Evolutionary conservation across 2,329 filamentous ascomycete species (phyloP), one percentile per base, ranked within the genome.

Genomic region (Colletotrichum melonis): DNA sequence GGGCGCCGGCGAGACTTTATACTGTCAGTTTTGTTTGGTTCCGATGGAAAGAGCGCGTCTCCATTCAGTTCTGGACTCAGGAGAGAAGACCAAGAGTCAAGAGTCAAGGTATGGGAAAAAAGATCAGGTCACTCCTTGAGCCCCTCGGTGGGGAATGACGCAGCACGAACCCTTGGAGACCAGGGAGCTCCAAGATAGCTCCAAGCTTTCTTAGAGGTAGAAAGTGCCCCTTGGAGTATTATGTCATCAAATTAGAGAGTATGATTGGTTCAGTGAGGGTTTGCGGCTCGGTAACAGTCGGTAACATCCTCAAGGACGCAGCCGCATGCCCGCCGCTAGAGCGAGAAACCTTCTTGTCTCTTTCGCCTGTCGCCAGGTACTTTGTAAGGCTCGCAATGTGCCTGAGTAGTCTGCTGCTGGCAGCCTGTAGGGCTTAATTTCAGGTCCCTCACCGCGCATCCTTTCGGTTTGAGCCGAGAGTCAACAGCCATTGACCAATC

Each of bases 121-220:
- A 73, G 67, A 71, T 73, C 71, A 73, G 71, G 71, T 73, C 71
- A 73, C 70, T 30, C 62, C 32, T 55, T 59, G 67, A 66, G 71
- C 71, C 71, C 67, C 71, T 70, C 71, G 67, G 67, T 73, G 71
- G 71, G 56, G 71, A 73, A 73, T 73, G 71, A 73, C 71, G 71
- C 71, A 73, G 55, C 16, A 6, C 16, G 16, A 22, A 26, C 19
- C 46, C 28, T 38, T 32, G 22, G n/a, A 63, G 60, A 16, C 67
- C 69, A 35, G 62, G 59, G 49, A 69, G 70, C 67, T 63, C 24
- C 55, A 32, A 22, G 57, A 62, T 59, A 60, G 55, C 49, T 70
- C 35, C 22, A 26, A 54, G 46, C 62, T 46, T 66, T 35, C 7
- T 62, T 9, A 5, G 35, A 38, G n/a, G 60, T 16, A 35, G 19